A percentile compares a stretch with the other conserved stretches of the same genome.
Evolutionary conservation across 148 eudicot species (phyloP).

Genomic region (Heliamphora exappendiculata): DNA sequence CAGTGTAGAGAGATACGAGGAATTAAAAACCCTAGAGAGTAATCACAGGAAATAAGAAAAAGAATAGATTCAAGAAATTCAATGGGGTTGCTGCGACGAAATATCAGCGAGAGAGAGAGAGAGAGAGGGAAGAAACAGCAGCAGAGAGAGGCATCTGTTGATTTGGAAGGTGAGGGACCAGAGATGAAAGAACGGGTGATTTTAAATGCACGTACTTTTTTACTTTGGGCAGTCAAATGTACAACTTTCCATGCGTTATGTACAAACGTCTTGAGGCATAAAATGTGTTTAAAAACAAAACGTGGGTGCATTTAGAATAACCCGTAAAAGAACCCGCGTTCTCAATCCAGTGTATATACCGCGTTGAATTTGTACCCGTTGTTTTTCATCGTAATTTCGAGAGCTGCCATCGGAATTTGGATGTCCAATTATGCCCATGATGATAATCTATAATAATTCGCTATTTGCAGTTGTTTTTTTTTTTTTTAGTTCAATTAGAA

Average conservation of each 20-base stretch:
- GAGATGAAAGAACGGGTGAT: neutral
- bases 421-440: neutral
- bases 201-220: too few relatives aligned
- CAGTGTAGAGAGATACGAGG: neutral
- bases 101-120: neutral
- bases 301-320: neutral
- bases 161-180: neutral
- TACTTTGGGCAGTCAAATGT: too few relatives aligned
- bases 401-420: neutral
- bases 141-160: neutral
- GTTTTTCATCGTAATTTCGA: neutral
- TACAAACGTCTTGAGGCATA: too few relatives aligned
- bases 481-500: too few relatives aligned
- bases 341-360: neutral
- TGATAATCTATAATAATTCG: too few relatives aligned
- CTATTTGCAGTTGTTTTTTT: too few relatives aligned
- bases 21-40: neutral
- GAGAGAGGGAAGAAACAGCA: neutral
- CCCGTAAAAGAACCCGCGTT: neutral
- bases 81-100: neutral
- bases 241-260: too few relatives aligned
- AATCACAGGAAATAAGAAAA: neutral
- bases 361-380: neutral
- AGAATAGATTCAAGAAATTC: constrained; percentile 3
- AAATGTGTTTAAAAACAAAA: too few relatives aligned